Evolutionary conservation across 306 rosid species (phyloP).

Genomic region (Dalbergia oliveri): DNA sequence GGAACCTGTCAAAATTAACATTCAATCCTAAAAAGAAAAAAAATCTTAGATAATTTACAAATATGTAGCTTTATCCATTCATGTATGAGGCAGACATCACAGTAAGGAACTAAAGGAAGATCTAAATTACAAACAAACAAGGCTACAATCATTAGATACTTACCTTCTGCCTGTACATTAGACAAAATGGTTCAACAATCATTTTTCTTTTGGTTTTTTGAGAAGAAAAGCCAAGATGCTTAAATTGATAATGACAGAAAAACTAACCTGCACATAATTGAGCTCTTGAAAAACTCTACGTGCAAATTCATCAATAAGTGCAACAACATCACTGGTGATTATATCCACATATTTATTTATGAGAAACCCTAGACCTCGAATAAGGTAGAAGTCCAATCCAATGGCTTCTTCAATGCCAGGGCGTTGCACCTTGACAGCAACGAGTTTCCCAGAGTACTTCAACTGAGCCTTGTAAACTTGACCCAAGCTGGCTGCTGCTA

Average conservation of each 20-base stretch:
- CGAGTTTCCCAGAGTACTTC: slow-evolving; percentile 69
- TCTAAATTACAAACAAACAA: slow-evolving; percentile 32
- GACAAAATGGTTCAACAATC: slow-evolving; percentile 10
- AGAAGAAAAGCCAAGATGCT: slow-evolving; percentile 2
- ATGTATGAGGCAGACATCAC: slow-evolving; percentile 7
- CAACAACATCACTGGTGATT: slow-evolving; percentile 86
- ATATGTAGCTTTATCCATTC: not conserved
- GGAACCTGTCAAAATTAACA: slow-evolving; percentile 89
- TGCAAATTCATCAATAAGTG: slow-evolving; percentile 92
- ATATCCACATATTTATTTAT: slow-evolving; percentile 82
- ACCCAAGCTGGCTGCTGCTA: slow-evolving; percentile 99
- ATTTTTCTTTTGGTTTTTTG: not conserved
- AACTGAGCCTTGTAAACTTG: slow-evolving; percentile 93
- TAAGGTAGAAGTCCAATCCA: slow-evolving; percentile 90
- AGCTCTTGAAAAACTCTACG: slow-evolving; percentile 95
- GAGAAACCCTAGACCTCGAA: slow-evolving; percentile 78
- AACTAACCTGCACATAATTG: slow-evolving; percentile 93
- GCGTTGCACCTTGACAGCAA: slow-evolving; percentile 97
- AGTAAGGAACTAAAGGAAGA: not conserved
- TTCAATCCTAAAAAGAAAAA: slow-evolving; percentile 69
- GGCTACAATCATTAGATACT: slow-evolving; percentile 1
- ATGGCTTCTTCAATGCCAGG: slow-evolving; percentile 92
- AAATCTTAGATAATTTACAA: slow-evolving; percentile 39
- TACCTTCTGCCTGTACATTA: slow-evolving; percentile 17
- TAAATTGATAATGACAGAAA: slow-evolving; percentile 34